Evolutionary conservation across 2,329 filamentous ascomycete genomes (phyloP).

Genomic region (Blastomyces percursus): DNA sequence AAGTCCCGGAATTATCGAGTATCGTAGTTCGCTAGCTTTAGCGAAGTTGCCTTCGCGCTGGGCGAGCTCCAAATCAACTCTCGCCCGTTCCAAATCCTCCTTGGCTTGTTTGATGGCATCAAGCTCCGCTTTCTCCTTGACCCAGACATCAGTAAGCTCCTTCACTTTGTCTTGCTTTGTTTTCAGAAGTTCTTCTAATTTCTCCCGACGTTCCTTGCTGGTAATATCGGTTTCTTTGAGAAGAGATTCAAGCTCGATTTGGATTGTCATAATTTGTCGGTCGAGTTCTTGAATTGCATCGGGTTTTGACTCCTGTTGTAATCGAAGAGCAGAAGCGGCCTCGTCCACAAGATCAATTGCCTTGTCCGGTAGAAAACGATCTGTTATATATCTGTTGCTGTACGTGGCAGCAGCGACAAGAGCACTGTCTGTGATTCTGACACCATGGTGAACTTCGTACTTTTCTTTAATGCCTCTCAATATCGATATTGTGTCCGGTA

Average conservation of each 20-base stretch:
- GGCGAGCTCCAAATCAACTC: slow-evolving; percentile 74
- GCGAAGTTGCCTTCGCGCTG: slow-evolving; percentile 82
- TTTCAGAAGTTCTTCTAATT: slow-evolving; percentile 67
- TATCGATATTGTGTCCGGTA: slow-evolving; percentile 90
- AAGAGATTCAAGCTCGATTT: slow-evolving; percentile 90
- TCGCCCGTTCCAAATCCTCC: slow-evolving; percentile 74
- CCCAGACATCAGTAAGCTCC: slow-evolving; percentile 73
- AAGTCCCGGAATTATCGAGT: slow-evolving; percentile 71
- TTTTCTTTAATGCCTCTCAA: slow-evolving; percentile 93
- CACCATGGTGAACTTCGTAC: slow-evolving; percentile 95
- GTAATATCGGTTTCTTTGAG: slow-evolving; percentile 87
- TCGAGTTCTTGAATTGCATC: slow-evolving; percentile 88
- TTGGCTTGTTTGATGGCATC: slow-evolving; percentile 79
- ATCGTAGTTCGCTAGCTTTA: slow-evolving; percentile 80
- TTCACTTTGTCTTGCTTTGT: slow-evolving; percentile 64
- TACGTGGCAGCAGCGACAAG: slow-evolving; percentile 85
- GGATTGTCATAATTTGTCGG: slow-evolving; percentile 91
- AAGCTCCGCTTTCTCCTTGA: slow-evolving; percentile 76
- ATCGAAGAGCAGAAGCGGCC: slow-evolving; percentile 74
- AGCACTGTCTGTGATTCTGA: slow-evolving; percentile 84
- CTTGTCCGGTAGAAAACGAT: slow-evolving; percentile 91
- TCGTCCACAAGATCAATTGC: slow-evolving; percentile 96
- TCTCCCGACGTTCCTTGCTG: slow-evolving; percentile 76
- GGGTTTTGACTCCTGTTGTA: slow-evolving; percentile 95
- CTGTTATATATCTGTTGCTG: slow-evolving; percentile 92